Evolutionary conservation across 2,329 filamentous ascomycete genomes (phyloP), one percentile per base, ranked within the genome.

Genomic region (Diaporthe eres): DNA sequence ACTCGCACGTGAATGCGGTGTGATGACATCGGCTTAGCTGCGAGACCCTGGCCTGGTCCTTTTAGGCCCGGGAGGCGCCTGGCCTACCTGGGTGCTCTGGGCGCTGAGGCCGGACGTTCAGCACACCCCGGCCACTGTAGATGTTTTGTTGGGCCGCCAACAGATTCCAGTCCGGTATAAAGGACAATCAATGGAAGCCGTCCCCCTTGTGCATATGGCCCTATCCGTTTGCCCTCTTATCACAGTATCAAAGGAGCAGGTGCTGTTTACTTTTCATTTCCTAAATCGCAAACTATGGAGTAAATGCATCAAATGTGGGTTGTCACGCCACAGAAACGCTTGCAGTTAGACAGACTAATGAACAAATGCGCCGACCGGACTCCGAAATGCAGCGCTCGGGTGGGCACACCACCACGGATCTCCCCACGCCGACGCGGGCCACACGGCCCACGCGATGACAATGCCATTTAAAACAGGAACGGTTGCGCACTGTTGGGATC

Each of bases 341-440:
- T 19, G 12, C 34, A 42, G 49, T 31, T 22, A 8, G 5, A 22
- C 47, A 70, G 49, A 37, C 49, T 25, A 70, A 65, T 55, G 8
- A 39, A 68, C 44, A 55, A 55, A 74, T 77, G 57, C 71, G 57
- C 76, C 57, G 63, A 71, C 74, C 75, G 44, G 60, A 75, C 67
- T 68, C 75, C 72, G 65, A 70, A 70, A 70, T 55, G 65, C 49
- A 42, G 31, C 65, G 65, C 65, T 70, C n/a, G 34, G 65, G 49
- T 70, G 65, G 65, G 31, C 47, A 70, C 31, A 47, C 53, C 37
- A 55, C 65, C 51, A 49, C 74, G 60, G 58, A 72, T 68, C 49
- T 75, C 44, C 65, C 51, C 58, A 71, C 67, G 22, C 34, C n/a
- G 72, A 47, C 51, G 44, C 70, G 34, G 55, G 17, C n/a, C 9